Percentiles rank a stretch among this genome's conserved stretches.
phyloP scores from a whole-genome alignment of 345 rosid species.

The Gossypium mustelinum region DNA sequence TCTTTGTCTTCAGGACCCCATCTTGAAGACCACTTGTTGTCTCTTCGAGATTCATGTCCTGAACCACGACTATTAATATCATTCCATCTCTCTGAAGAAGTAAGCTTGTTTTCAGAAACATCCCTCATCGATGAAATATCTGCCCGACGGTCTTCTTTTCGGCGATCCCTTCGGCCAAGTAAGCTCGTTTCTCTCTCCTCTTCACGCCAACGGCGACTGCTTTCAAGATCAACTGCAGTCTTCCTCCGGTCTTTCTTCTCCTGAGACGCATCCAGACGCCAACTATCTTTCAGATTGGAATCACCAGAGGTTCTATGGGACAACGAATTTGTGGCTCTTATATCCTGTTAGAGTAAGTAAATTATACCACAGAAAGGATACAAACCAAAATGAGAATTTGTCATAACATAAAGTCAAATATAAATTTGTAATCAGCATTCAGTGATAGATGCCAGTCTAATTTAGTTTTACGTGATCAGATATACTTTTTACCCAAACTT shows the following conservation, averaged over 20 bases:
- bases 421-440: not conserved
- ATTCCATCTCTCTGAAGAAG: conserved; percentile 68
- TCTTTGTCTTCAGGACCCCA: conserved; percentile 99
- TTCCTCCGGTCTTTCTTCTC: conserved; percentile 70
- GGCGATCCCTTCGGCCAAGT: conserved; percentile 60
- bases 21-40: conserved; percentile 92
- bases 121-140: conserved; percentile 35
- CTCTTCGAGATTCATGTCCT: conserved; percentile 73
- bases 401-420: not conserved
- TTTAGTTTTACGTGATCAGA: not conserved
- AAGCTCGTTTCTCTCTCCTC: conserved; percentile 80
- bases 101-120: conserved; percentile 43
- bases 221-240: conserved; percentile 41
- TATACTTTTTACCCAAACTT: not conserved
- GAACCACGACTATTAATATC: conserved; percentile 54
- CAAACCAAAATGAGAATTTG: not conserved
- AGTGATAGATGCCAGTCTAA: not conserved
- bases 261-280: conserved; percentile 64
- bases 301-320: conserved; percentile 44
- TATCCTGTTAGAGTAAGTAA: conserved; percentile 41
- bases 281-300: conserved; percentile 49
- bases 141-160: conserved; percentile 52
- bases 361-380: not conserved
- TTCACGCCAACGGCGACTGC: conserved; percentile 71
- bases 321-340: conserved; percentile 38